phyloP scores from a whole-genome alignment of 306 rosid genomes.

The Vicia sativa region DNA sequence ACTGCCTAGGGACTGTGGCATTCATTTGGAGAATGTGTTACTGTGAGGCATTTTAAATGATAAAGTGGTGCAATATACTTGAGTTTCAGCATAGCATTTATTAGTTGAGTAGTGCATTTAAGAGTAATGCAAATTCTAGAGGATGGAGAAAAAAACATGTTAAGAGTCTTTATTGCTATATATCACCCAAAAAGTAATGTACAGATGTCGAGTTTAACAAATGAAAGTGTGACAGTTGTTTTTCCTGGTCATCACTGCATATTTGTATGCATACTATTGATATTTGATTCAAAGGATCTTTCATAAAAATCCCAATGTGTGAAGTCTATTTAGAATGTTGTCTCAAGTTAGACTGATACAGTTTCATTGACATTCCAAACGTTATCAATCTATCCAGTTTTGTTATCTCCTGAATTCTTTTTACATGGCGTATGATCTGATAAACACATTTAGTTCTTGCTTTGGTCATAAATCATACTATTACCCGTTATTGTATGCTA shows the following conservation, averaged over 20 bases:
- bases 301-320: neutral
- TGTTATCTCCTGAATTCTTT: conserved; percentile 9
- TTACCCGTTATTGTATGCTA: neutral
- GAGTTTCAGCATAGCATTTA: conserved; percentile 21
- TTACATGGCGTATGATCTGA: neutral
- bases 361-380: conserved; percentile 18
- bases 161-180: conserved; percentile 1
- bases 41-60: conserved; percentile 13
- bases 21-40: conserved; percentile 22
- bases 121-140: conserved; percentile 29
- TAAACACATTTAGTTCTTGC: neutral
- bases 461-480: neutral
- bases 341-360: neutral
- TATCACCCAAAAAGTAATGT: neutral
- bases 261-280: conserved; percentile 17
- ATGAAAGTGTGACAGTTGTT: neutral
- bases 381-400: neutral
- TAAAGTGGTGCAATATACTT: conserved; percentile 4
- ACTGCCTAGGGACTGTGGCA: conserved; percentile 3
- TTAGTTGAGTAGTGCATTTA: conserved; percentile 25
- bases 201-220: neutral
- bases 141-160: conserved; percentile 6
- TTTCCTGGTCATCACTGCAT: neutral
- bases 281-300: conserved; percentile 5
- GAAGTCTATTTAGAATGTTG: conserved; percentile 1